These are phyloP conservation scores for Yarrowia phangngaensis DNA, from an alignment of 805 yeast species.

Conservation along the genomic window DNA sequence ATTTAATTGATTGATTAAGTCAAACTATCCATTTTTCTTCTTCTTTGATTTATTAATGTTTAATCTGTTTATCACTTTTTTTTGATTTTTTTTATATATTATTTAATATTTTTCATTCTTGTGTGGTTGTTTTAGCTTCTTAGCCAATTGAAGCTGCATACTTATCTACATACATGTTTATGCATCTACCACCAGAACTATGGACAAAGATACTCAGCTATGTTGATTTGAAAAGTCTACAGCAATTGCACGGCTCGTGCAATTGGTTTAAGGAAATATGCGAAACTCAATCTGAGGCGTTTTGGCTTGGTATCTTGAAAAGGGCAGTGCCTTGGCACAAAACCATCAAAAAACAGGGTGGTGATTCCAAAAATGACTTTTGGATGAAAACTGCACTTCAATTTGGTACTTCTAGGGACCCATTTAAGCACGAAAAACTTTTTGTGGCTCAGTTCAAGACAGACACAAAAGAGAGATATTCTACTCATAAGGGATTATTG, in stretches of 20 bases:
- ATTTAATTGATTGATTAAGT: too few relatives aligned
- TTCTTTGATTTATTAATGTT: too few relatives aligned
- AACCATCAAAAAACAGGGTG: not conserved
- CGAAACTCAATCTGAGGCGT: slow-evolving; percentile 4
- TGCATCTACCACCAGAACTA: slow-evolving; percentile 24
- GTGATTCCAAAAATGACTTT: slow-evolving; percentile 1
- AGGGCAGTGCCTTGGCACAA: slow-evolving; percentile 9
- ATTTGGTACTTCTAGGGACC: not conserved
- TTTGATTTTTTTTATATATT: too few relatives aligned
- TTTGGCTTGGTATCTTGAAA: slow-evolving; percentile 1
- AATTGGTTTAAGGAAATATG: not conserved
- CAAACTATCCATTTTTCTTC: too few relatives aligned
- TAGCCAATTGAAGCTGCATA: too few relatives aligned
- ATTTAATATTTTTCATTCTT: too few relatives aligned
- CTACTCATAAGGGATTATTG: not conserved
- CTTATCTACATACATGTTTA: slow-evolving; percentile 1
- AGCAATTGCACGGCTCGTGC: slow-evolving; percentile 9
- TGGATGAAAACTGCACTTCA: slow-evolving; percentile 7
- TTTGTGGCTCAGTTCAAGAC: slow-evolving; percentile 1
- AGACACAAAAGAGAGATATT: not conserved
- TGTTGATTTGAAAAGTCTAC: slow-evolving; percentile 7
- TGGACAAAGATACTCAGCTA: slow-evolving; percentile 2
- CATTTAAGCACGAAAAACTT: not conserved
- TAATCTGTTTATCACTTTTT: too few relatives aligned
- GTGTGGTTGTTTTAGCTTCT: too few relatives aligned